Evolutionary conservation across 2,329 filamentous ascomycete species (phyloP).

Genomic region (Alternaria ventricosa): DNA sequence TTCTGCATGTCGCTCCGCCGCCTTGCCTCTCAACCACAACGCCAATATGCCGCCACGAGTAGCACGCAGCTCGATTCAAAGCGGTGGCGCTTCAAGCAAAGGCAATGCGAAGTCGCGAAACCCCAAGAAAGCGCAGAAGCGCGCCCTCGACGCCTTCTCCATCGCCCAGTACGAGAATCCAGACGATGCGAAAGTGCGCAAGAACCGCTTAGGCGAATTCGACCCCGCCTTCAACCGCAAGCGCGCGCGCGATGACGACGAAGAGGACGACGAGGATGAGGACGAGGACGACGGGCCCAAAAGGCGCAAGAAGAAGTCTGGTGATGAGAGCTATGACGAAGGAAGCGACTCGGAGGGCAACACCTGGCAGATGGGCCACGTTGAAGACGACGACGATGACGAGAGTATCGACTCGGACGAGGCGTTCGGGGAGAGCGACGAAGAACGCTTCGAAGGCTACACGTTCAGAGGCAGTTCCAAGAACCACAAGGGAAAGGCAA

Average conservation of each 20-base stretch:
- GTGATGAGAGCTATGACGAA: conserved; percentile 66
- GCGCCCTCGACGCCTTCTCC: conserved; percentile 67
- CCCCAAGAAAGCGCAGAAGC: conserved; percentile 58
- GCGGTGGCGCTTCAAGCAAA: conserved; percentile 37
- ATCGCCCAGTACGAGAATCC: conserved; percentile 67
- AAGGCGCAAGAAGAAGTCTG: conserved; percentile 33
- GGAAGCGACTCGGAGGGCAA: conserved; percentile 87
- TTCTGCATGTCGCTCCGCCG: neutral
- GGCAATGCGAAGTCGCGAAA: conserved; percentile 42
- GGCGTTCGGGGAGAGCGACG: conserved; percentile 87
- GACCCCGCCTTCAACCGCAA: conserved; percentile 52
- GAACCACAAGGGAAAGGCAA: conserved; percentile 56
- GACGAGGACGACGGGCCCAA: conserved; percentile 40
- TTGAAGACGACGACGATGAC: conserved; percentile 69
- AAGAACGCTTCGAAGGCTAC: conserved; percentile 82
- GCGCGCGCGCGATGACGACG: conserved; percentile 58
- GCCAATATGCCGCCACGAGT: conserved; percentile 55
- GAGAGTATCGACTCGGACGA: conserved; percentile 77
- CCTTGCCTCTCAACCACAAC: conserved; percentile 1
- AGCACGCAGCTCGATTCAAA: conserved; percentile 47
- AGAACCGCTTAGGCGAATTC: conserved; percentile 64
- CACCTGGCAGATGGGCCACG: conserved; percentile 79
- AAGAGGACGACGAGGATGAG: conserved; percentile 45
- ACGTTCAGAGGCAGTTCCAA: conserved; percentile 67
- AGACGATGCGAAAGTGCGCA: conserved; percentile 60